Evolutionary conservation across 306 rosid genomes (phyloP).

Genomic region (Bauhinia variegata): DNA sequence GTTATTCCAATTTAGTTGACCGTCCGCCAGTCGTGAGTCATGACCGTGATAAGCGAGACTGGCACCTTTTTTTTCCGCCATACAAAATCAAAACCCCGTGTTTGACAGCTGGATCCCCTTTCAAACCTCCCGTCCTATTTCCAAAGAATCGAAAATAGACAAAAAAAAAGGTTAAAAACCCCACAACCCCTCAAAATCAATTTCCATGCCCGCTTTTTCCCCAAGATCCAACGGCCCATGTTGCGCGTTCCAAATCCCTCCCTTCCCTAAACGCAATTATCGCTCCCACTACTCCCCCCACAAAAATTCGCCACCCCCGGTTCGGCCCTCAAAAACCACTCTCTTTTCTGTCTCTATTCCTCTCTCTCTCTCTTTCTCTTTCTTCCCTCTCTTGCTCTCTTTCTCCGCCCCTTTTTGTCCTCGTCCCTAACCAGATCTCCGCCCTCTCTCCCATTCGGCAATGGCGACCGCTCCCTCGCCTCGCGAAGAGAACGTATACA

Average conservation of each 20-base stretch:
- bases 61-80: conserved; percentile 36
- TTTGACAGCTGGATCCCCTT: conserved; percentile 51
- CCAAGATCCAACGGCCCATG: conserved; percentile 58
- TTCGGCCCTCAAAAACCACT: conserved; percentile 43
- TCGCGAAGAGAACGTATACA: conserved; percentile 94
- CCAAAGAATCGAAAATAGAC: background rate
- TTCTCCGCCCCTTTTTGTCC: background rate
- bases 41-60: conserved; percentile 6
- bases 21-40: too few species aligned
- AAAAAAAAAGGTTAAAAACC: background rate
- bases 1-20: background rate
- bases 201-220: background rate
- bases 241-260: conserved; percentile 28
- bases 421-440: conserved; percentile 32
- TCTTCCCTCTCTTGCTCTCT: conserved; percentile 12
- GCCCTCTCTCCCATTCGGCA: conserved; percentile 33
- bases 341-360: conserved; percentile 36
- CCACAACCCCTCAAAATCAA: background rate
- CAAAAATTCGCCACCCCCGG: conserved; percentile 26
- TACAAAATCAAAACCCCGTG: conserved; percentile 41
- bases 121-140: conserved; percentile 1
- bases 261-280: conserved; percentile 62
- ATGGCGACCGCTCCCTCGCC: conserved; percentile 80
- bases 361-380: background rate
- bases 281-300: conserved; percentile 45